phyloP scores from a whole-genome alignment of 306 rosid species.

The Inga oerstediana region DNA sequence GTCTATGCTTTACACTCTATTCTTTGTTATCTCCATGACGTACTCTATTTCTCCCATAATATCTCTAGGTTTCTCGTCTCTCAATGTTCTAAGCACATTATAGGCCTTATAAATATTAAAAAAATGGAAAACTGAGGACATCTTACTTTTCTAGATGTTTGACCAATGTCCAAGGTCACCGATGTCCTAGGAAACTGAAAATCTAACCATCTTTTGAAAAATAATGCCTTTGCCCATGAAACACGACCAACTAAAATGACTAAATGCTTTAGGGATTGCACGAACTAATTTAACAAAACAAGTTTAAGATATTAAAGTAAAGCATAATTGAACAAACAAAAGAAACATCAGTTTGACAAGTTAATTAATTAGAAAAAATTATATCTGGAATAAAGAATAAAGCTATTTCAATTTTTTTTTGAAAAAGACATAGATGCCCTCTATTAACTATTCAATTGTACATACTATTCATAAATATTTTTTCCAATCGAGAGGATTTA shows the following conservation, averaged over 20 bases:
- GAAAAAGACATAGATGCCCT: background rate
- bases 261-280: background rate
- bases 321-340: conserved; percentile 3
- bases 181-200: background rate
- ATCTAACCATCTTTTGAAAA: conserved; percentile 1
- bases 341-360: background rate
- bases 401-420: background rate
- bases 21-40: background rate
- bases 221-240: conserved; percentile 1
- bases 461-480: background rate
- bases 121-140: background rate
- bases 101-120: background rate
- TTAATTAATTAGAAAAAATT: conserved; percentile 2
- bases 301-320: conserved; percentile 7
- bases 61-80: background rate
- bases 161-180: background rate
- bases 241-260: conserved; percentile 5
- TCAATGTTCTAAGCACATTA: background rate
- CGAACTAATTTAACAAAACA: background rate
- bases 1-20: background rate
- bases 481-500: background rate
- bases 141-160: background rate
- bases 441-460: background rate
- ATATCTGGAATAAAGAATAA: background rate
- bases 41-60: background rate